phyloP scores from a whole-genome alignment of 129 eudicot species.

The Chrysanthemum makinoi region DNA sequence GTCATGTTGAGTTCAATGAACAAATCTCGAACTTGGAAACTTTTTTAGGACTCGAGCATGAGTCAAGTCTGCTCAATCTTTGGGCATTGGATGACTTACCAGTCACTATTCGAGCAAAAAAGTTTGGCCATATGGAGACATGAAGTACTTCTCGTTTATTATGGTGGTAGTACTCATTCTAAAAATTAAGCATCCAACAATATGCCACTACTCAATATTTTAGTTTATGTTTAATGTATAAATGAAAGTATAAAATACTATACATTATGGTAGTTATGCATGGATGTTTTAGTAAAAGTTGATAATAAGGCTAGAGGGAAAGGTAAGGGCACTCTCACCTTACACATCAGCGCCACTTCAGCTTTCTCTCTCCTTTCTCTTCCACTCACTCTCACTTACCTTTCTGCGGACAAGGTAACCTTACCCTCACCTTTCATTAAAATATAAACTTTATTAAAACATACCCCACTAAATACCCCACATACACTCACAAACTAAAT shows the following conservation, averaged over 20 bases:
- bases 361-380: too few species aligned
- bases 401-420: too few species aligned
- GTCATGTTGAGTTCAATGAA: conserved; percentile 12
- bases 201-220: not conserved
- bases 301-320: too few species aligned
- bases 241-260: not conserved
- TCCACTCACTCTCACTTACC: too few species aligned
- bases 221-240: not conserved
- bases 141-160: conserved; percentile 3
- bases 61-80: conserved; percentile 19
- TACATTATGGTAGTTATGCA: conserved; percentile 20
- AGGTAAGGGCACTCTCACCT: too few species aligned
- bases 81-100: conserved; percentile 32
- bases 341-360: too few species aligned
- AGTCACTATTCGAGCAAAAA: not conserved
- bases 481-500: too few species aligned
- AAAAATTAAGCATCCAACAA: not conserved
- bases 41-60: conserved; percentile 35
- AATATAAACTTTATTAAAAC: too few species aligned
- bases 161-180: not conserved
- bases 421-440: too few species aligned
- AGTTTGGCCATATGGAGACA: not conserved
- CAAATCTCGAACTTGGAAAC: conserved; percentile 34
- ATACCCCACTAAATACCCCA: too few species aligned
- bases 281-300: conserved; percentile 12